A percentile compares a stretch with the other conserved stretches of the same genome.
Conservation (phyloP, 176 grass and related monocot species). For the Ensete glaucum region DNA sequence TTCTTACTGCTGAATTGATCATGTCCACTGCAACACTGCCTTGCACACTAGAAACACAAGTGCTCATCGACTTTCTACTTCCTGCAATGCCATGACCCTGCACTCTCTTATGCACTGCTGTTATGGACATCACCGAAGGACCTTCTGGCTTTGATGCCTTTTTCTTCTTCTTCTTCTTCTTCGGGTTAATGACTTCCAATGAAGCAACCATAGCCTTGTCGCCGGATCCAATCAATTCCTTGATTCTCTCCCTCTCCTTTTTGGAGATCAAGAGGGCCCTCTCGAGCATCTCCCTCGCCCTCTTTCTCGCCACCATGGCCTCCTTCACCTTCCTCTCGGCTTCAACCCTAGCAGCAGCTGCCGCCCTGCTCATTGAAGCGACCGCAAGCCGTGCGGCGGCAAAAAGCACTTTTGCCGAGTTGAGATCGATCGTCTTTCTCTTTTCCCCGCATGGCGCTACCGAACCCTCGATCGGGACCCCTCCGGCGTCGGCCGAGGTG, state of each 20-base stretch:
- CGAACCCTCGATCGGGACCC: background rate
- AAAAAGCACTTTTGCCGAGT: constrained; percentile 45
- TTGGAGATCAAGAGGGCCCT: constrained; percentile 10
- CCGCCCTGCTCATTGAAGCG: constrained; percentile 46
- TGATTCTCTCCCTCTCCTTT: constrained; percentile 10
- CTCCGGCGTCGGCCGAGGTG: background rate
- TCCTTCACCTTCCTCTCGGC: constrained; percentile 54
- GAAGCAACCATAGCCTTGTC: no score
- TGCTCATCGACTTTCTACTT: background rate
- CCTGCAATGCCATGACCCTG: background rate
- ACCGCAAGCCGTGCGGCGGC: constrained; percentile 45
- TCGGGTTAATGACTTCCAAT: no score
- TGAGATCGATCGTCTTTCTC: constrained; percentile 11
- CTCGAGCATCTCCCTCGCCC: constrained; percentile 57
- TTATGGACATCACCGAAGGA: background rate
- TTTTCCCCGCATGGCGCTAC: background rate
- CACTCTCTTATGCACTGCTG: background rate
- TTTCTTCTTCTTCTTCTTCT: constrained; percentile 2
- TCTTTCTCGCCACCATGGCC: constrained; percentile 49
- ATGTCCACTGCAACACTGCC: constrained; percentile 2
- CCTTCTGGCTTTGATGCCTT: background rate
- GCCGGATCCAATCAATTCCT: background rate
- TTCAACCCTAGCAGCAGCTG: constrained; percentile 32
- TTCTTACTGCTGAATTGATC: background rate
- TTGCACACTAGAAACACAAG: background rate